Conservation (phyloP, 2,329 filamentous ascomycete genomes). For the Penicillium glabrum region DNA sequence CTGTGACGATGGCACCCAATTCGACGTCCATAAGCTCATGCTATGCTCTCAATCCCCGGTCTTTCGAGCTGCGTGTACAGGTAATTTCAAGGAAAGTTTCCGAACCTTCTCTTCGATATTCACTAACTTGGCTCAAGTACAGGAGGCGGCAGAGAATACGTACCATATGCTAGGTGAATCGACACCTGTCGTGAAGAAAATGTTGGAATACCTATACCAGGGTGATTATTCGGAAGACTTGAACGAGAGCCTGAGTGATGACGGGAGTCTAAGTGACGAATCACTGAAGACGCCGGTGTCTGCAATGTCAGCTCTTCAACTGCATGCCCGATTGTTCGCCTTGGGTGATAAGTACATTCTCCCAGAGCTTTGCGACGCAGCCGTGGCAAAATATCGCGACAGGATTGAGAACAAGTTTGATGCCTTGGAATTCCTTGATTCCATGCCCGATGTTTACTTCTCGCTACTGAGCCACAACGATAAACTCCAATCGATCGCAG, state of each 20-base stretch:
- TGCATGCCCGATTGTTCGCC: neutral
- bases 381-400: neutral
- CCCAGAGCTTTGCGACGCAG: constrained; percentile 2
- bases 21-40: constrained; percentile 2
- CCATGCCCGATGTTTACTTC: neutral
- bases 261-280: neutral
- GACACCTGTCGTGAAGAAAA: neutral
- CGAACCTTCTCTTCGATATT: neutral
- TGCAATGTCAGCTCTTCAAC: neutral
- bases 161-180: neutral
- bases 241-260: too few species aligned
- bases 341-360: constrained; percentile 1
- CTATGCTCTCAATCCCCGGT: constrained; percentile 1
- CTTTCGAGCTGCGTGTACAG: neutral
- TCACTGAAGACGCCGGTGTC: neutral
- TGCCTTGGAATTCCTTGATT: neutral
- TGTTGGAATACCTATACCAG: constrained; percentile 1
- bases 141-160: neutral
- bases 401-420: neutral
- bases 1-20: neutral
- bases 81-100: constrained; percentile 1
- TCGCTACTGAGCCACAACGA: neutral
- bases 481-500: neutral
- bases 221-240: constrained; percentile 1
- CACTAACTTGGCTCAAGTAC: neutral